Evolutionary conservation across 2,329 filamentous ascomycete species (phyloP).

Genomic region (Eurotiales sp.): DNA sequence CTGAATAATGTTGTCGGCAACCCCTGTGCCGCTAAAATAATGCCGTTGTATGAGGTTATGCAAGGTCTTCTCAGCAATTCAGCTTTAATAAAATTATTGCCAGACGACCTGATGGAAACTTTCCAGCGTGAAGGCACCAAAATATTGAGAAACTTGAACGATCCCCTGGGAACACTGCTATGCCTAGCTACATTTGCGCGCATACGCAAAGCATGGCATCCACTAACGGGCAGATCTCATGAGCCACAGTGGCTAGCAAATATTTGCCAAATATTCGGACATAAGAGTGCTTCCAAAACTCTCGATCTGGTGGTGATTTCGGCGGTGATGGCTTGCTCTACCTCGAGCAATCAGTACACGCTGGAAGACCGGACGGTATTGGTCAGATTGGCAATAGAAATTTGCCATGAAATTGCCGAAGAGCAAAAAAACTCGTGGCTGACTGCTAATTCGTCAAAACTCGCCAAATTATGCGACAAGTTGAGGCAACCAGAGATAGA

Average conservation of each 20-base stretch:
- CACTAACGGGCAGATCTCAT: conserved; percentile 16
- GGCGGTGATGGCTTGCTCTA: conserved; percentile 39
- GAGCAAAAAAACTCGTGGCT: conserved; percentile 34
- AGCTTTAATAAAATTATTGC: conserved; percentile 26
- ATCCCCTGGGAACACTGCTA: conserved; percentile 39
- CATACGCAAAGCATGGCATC: conserved; percentile 23
- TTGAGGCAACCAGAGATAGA: conserved; percentile 27
- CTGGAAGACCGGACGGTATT: conserved; percentile 29
- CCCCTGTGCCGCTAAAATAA: conserved; percentile 30
- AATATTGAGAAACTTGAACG: conserved; percentile 35
- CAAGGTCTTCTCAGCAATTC: conserved; percentile 26
- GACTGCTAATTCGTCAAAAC: conserved; percentile 27
- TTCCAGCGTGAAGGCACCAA: conserved; percentile 37
- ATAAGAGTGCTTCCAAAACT: conserved; percentile 37
- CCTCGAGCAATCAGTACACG: conserved; percentile 27
- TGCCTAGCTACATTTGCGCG: conserved; percentile 39
- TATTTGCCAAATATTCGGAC: conserved; percentile 37
- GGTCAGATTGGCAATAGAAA: conserved; percentile 33
- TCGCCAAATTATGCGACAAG: conserved; percentile 38
- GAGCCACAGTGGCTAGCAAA: conserved; percentile 30
- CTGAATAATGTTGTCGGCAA: conserved; percentile 26
- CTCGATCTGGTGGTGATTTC: conserved; percentile 40
- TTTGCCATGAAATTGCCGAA: conserved; percentile 31
- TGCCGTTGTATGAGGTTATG: conserved; percentile 32
- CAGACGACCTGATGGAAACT: conserved; percentile 30